phyloP scores from a whole-genome alignment of 345 rosid species.

The Abelmoschus esculentus region DNA sequence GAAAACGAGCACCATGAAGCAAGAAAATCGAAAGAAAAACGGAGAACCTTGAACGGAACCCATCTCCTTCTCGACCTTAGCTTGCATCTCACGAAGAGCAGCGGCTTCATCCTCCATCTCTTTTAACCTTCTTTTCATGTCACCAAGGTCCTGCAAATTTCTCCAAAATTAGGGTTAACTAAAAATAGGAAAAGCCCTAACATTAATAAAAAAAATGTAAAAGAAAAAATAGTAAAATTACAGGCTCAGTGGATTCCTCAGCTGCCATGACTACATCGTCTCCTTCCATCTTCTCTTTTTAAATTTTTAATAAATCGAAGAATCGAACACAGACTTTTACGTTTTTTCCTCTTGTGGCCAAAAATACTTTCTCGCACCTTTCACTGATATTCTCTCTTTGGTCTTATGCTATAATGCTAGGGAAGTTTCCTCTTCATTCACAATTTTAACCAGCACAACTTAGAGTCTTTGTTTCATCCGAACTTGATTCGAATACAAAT shows the following conservation, averaged over 20 bases:
- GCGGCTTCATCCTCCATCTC: conserved; percentile 58
- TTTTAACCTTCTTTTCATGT: conserved; percentile 44
- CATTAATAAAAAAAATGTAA: neutral
- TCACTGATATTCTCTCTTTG: neutral
- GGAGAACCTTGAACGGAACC: conserved; percentile 32
- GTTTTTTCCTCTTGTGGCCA: neutral
- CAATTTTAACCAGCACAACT: neutral
- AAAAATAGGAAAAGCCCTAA: neutral
- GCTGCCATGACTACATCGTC: conserved; percentile 35
- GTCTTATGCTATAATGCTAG: neutral
- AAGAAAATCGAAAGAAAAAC: neutral
- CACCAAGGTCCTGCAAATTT: conserved; percentile 37
- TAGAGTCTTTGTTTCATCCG: too few species aligned
- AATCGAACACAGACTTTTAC: neutral
- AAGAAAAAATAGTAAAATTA: conserved; percentile 1
- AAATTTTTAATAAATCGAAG: neutral
- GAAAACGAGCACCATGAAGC: neutral
- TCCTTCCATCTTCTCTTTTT: conserved; percentile 22
- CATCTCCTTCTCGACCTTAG: too few species aligned
- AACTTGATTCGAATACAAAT: too few species aligned
- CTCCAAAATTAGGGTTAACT: conserved; percentile 9
- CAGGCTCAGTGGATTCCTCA: conserved; percentile 27
- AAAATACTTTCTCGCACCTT: neutral
- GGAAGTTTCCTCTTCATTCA: neutral
- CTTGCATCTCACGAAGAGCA: conserved; percentile 50